phyloP scores from a whole-genome alignment of 2,329 filamentous ascomycete genomes.

The Epichloe baconii region DNA sequence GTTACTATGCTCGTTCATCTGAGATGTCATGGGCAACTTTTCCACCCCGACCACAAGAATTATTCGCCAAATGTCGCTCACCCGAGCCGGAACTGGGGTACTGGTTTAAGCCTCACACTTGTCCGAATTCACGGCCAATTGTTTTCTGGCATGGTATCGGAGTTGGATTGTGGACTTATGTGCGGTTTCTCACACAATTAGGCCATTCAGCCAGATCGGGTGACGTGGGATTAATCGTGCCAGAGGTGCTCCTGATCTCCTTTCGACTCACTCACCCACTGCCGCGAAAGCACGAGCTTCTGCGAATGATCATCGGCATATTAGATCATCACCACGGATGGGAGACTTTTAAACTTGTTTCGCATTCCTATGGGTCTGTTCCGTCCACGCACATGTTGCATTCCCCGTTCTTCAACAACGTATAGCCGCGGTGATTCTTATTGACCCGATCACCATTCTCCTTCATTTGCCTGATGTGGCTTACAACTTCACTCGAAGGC shows the following conservation, averaged over 20 bases:
- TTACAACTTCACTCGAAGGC: conserved; percentile 53
- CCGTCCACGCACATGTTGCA: conserved; percentile 49
- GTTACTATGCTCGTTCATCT: conserved; percentile 30
- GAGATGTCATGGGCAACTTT: conserved; percentile 29
- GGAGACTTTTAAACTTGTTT: conserved; percentile 44
- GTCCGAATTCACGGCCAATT: conserved; percentile 34
- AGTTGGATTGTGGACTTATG: conserved; percentile 52
- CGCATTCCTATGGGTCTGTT: conserved; percentile 53
- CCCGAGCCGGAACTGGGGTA: conserved; percentile 41
- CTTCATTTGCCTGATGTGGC: conserved; percentile 58
- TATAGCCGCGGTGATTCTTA: conserved; percentile 33
- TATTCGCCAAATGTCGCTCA: conserved; percentile 33
- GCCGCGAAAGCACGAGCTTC: conserved; percentile 37
- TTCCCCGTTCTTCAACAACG: conserved; percentile 32
- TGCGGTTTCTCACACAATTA: conserved; percentile 41
- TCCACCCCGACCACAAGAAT: conserved; percentile 40
- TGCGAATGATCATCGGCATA: conserved; percentile 42
- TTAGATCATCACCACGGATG: conserved; percentile 42
- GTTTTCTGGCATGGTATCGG: conserved; percentile 62
- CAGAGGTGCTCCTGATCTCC: conserved; percentile 54
- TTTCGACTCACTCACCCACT: conserved; percentile 46
- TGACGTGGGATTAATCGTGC: conserved; percentile 47
- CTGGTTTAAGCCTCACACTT: conserved; percentile 51
- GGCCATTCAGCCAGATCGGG: conserved; percentile 18
- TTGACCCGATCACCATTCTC: conserved; percentile 53